A percentile compares a stretch with the other conserved stretches of the same genome.
Evolutionary conservation across 1,284 basidiomycete genomes (phyloP).

Genomic region (Trichosporon ovoides): DNA sequence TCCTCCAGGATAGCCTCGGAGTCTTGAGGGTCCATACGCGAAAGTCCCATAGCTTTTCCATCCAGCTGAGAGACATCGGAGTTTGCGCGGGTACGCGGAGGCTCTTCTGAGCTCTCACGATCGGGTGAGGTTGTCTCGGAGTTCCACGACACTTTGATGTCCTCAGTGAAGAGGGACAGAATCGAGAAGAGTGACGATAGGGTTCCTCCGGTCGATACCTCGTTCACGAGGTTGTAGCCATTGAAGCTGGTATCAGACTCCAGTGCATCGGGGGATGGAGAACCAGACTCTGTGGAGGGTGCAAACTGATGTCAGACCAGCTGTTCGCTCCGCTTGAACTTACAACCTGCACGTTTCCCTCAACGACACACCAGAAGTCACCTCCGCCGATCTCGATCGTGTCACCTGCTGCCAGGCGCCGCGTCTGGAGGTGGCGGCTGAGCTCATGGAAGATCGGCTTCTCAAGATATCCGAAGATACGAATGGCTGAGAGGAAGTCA

Average conservation of each 20-base stretch:
- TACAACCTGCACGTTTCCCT: slow-evolving; percentile 60
- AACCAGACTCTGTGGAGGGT: slow-evolving; percentile 31
- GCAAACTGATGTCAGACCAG: slow-evolving; percentile 55
- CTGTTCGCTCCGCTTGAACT: slow-evolving; percentile 10
- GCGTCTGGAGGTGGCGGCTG: slow-evolving; percentile 84
- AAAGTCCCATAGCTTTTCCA: slow-evolving; percentile 20
- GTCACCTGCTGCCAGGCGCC: slow-evolving; percentile 78
- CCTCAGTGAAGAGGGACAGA: slow-evolving; percentile 90
- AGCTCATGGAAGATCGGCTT: slow-evolving; percentile 95
- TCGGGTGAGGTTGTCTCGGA: background rate
- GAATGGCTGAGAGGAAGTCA: slow-evolving; percentile 87
- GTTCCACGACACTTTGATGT: slow-evolving; percentile 83
- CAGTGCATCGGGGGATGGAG: slow-evolving; percentile 30
- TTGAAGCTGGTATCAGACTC: slow-evolving; percentile 56
- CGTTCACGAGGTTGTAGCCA: slow-evolving; percentile 87
- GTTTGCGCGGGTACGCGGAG: slow-evolving; percentile 27
- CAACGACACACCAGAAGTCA: slow-evolving; percentile 92
- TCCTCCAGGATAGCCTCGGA: background rate
- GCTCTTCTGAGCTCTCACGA: background rate
- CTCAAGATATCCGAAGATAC: slow-evolving; percentile 91
- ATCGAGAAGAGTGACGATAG: slow-evolving; percentile 95
- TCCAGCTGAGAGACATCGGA: slow-evolving; percentile 48
- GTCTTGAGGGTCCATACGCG: background rate
- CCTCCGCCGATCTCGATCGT: slow-evolving; percentile 80
- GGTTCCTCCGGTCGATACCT: slow-evolving; percentile 88